A percentile compares a stretch with the other conserved stretches of the same genome.
Evolutionary conservation across 371 early-diverging fungal genomes (phyloP).

Genomic region (Funneliformis caledonium): DNA sequence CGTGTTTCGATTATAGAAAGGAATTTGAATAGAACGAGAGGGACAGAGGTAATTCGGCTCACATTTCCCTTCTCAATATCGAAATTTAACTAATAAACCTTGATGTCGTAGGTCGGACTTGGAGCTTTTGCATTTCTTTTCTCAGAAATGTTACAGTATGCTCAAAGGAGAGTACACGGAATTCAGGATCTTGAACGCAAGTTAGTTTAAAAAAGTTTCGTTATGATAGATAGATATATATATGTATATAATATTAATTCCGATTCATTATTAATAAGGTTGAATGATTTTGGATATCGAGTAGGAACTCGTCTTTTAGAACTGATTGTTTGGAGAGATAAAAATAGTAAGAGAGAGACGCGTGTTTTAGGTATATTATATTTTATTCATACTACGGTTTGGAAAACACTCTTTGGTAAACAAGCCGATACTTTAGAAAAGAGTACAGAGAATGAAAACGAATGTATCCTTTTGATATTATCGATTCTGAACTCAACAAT

Average conservation of each 20-base stretch:
- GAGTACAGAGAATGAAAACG: slow-evolving; percentile 93
- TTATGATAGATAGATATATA: not conserved
- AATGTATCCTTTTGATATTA: slow-evolving; percentile 64
- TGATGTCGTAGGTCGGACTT: slow-evolving; percentile 70
- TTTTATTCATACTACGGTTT: slow-evolving; percentile 90
- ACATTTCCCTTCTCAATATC: not conserved
- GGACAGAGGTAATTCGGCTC: slow-evolving; percentile 57
- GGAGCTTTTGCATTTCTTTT: slow-evolving; percentile 90
- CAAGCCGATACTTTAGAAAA: slow-evolving; percentile 93
- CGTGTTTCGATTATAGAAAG: slow-evolving; percentile 61
- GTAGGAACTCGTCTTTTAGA: slow-evolving; percentile 90
- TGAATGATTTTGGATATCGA: slow-evolving; percentile 91
- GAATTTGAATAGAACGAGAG: slow-evolving; percentile 66
- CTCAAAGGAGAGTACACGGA: slow-evolving; percentile 91
- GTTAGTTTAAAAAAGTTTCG: slow-evolving; percentile 49
- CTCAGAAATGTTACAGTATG: slow-evolving; percentile 93
- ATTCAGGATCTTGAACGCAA: slow-evolving; percentile 94
- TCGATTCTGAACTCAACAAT: not conserved
- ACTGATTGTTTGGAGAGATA: slow-evolving; percentile 85
- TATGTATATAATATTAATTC: not conserved
- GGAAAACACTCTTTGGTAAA: slow-evolving; percentile 94
- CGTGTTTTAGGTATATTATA: slow-evolving; percentile 83
- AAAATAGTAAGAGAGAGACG: slow-evolving; percentile 84
- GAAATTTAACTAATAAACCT: not conserved
- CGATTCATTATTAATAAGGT: slow-evolving; percentile 52